phyloP scores from a whole-genome alignment of 768 basidiomycete species.

The Podaxis rugospora region DNA sequence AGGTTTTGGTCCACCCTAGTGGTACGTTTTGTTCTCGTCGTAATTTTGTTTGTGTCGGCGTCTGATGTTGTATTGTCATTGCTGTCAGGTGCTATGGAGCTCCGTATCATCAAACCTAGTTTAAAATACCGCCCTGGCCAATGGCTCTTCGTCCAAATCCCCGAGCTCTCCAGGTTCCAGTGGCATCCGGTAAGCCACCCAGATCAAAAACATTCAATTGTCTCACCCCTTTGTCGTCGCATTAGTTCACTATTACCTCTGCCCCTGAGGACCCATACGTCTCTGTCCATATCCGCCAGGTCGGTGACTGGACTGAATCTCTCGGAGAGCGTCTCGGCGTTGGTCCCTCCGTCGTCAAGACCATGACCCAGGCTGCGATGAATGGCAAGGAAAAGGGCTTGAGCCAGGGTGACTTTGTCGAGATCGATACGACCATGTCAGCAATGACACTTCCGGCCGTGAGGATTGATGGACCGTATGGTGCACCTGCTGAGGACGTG shows the following conservation, averaged over 20 bases:
- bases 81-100: conserved; percentile 77
- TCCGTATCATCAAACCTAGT: conserved; percentile 87
- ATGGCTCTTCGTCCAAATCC: conserved; percentile 89
- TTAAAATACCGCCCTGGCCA: conserved; percentile 91
- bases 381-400: conserved; percentile 65
- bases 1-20: conserved; percentile 86
- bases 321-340: conserved; percentile 86
- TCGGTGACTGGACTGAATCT: conserved; percentile 81
- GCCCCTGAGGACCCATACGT: conserved; percentile 94
- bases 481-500: conserved; percentile 90
- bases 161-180: conserved; percentile 77
- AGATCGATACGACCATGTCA: conserved; percentile 54
- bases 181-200: conserved; percentile 90
- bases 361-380: conserved; percentile 76
- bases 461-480: conserved; percentile 88
- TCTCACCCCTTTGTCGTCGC: conserved; percentile 6
- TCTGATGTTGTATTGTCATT: conserved; percentile 1
- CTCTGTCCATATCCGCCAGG: conserved; percentile 90
- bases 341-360: conserved; percentile 69
- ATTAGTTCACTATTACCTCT: conserved; percentile 89
- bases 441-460: conserved; percentile 59
- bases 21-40: conserved; percentile 39
- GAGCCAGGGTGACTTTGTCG: conserved; percentile 76
- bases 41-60: neutral
- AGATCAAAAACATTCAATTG: neutral